Percentiles rank a stretch among this genome's conserved stretches.
phyloP scores from a whole-genome alignment of 768 basidiomycete genomes.

The Hortiboletus flavorubellus region DNA sequence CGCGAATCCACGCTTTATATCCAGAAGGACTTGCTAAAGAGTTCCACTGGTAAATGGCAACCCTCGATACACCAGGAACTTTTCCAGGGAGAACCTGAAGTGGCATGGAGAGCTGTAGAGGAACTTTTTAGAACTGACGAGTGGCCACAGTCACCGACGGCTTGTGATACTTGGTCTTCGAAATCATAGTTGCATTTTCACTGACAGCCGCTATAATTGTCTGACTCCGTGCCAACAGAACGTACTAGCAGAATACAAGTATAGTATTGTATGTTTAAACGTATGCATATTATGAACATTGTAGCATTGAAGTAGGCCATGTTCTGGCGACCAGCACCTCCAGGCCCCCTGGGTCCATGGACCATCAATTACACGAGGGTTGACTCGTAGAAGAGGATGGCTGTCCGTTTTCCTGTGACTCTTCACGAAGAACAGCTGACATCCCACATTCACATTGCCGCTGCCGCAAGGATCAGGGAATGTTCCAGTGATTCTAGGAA shows the following conservation, averaged over 20 bases:
- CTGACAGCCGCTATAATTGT: neutral
- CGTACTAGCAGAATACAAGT: neutral
- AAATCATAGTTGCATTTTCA: neutral
- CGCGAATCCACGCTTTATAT: neutral
- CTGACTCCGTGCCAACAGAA: neutral
- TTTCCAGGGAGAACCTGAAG: conserved; percentile 13
- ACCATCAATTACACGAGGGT: neutral
- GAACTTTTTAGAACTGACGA: neutral
- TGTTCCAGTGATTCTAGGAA: neutral
- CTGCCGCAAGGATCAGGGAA: conserved; percentile 1
- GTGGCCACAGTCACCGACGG: too few relatives aligned
- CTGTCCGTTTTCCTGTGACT: neutral
- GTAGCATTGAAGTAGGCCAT: too few relatives aligned
- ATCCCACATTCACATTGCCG: conserved; percentile 6
- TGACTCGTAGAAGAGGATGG: neutral
- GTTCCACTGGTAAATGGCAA: neutral
- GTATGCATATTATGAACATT: neutral
- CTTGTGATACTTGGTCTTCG: neutral
- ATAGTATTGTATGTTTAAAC: neutral
- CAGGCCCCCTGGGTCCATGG: too few relatives aligned
- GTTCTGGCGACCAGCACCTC: conserved; percentile 1
- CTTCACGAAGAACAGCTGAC: neutral
- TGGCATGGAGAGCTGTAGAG: conserved; percentile 13
- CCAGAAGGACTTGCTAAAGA: neutral
- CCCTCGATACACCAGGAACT: neutral